Base-by-base conservation (phyloP, 1,284 basidiomycete genomes). In the Marasmius sp. region DNA sequence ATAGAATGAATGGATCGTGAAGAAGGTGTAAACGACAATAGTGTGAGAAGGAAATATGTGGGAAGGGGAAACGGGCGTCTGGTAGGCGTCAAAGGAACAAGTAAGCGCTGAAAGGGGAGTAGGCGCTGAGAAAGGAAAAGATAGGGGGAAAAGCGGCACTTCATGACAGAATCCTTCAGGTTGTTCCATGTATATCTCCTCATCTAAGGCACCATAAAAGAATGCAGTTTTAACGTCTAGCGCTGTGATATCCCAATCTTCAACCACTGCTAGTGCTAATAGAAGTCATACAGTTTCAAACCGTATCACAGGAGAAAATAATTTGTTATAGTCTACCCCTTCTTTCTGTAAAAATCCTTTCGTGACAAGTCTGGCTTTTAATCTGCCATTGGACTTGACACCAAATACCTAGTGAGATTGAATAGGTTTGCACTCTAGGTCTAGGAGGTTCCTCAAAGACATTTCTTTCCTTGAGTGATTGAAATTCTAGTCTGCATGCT, bases 181-280 rank as follows among this genome's bases (percentile, higher is more conserved):
- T 45, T 45, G 43, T 45, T 45, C 43, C 43, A 45, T 45, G 6
- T 45, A 45, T 14, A 45, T 45, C 43, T 45, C 43, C 43, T 45
- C 71, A 7, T 75, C 67, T 1, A 78, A 66, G 18, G 69, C 57
- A 3, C 76, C 71, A 68, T 79, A 74, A 0, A 78, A 69, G 62
- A 75, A 81, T 0, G 78, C 76, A 0, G 69, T 70, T 49, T 72
- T 70, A 3, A 80, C 69, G 64, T 82, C 77, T 8, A 79, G 60
- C 16, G 70, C 72, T 20, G 72, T 62, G 12, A 80, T 62, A 18
- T 73, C 61, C 65, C 71, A 73, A 43, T 74, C 66, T 33, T 73
- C 41, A 1, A 67, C 50, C 0, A 71, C 72, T 12, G 74, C 70
- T 6, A 76, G 57, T 0, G 74, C 70, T 11, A 76, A 63, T 16